These are phyloP conservation scores for Boletus reticuloceps DNA, from an alignment of 768 basidiomycete genomes.

Conservation along the genomic window DNA sequence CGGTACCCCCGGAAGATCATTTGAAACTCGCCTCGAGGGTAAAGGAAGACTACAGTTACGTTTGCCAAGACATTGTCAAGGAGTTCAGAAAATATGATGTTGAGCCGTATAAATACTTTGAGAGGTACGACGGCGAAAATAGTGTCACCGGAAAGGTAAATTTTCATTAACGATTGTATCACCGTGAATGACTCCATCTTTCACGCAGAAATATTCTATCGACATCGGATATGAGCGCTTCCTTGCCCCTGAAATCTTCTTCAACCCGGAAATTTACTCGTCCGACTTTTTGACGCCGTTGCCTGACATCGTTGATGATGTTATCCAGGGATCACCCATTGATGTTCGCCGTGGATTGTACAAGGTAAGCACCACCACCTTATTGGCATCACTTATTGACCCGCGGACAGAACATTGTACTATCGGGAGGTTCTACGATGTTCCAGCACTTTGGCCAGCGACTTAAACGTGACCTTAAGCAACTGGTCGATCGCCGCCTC, in stretches of 20 bases:
- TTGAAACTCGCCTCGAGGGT: conserved; percentile 87
- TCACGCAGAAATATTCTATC: conserved; percentile 78
- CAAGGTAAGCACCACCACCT: conserved; percentile 53
- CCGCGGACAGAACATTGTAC: conserved; percentile 81
- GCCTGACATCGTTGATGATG: conserved; percentile 92
- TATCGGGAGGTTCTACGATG: conserved; percentile 98
- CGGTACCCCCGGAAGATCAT: conserved; percentile 96
- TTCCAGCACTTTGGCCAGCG: conserved; percentile 98
- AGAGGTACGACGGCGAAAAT: conserved; percentile 91
- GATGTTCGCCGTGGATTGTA: conserved; percentile 96
- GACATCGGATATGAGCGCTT: conserved; percentile 99
- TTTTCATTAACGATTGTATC: background rate
- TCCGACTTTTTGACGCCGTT: conserved; percentile 97
- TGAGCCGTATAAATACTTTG: conserved; percentile 93
- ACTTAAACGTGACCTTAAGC: conserved; percentile 92
- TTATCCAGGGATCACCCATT: conserved; percentile 94
- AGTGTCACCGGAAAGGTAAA: conserved; percentile 87
- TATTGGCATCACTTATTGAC: background rate
- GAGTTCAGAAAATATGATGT: conserved; percentile 98
- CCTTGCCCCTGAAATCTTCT: conserved; percentile 98
- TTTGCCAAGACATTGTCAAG: conserved; percentile 98
- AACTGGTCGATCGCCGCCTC: conserved; percentile 87
- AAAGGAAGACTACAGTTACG: conserved; percentile 98
- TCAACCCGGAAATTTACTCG: conserved; percentile 98
- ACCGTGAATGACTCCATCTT: conserved; percentile 5